Percentiles rank a stretch among this genome's conserved stretches.
These are phyloP conservation scores for Paramecium primaurelia DNA, from an alignment of 73 alveolate genomes.

Conservation along the genomic window DNA sequence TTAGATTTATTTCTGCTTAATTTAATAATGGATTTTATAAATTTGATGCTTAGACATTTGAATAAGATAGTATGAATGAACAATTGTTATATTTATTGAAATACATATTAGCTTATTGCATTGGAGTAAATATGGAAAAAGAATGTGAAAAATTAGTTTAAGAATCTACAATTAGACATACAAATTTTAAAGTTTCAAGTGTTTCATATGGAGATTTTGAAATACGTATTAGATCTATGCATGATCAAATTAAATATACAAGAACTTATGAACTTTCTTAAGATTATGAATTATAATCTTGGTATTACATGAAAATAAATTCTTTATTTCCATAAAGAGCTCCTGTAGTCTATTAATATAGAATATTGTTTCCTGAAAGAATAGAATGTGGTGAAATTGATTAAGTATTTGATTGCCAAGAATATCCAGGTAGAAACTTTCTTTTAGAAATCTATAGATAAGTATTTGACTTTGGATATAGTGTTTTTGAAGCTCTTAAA, in stretches of 20 bases:
- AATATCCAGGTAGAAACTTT: conserved; percentile 34
- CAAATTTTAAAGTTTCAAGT: conserved; percentile 11
- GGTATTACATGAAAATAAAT: conserved; percentile 30
- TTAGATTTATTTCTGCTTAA: background rate
- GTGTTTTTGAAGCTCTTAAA: conserved; percentile 16
- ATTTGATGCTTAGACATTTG: conserved; percentile 39
- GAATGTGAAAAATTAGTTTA: background rate
- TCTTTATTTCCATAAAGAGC: conserved; percentile 10
- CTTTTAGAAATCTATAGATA: conserved; percentile 17
- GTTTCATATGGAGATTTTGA: background rate
- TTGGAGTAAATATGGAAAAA: background rate
- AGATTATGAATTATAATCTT: conserved; percentile 15
- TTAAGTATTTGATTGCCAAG: conserved; percentile 37
- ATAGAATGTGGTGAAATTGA: background rate
- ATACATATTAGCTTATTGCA: background rate
- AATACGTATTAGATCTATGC: background rate
- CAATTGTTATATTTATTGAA: background rate
- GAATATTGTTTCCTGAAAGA: background rate
- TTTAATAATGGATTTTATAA: background rate
- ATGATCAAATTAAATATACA: conserved; percentile 5
- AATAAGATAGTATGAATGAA: background rate
- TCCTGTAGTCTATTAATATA: conserved; percentile 3
- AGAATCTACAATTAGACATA: background rate
- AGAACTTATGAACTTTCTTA: background rate
- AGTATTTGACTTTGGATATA: conserved; percentile 17